Conservation (phyloP, 2,329 filamentous ascomycete genomes). For the Trichoderma simmonsii region DNA sequence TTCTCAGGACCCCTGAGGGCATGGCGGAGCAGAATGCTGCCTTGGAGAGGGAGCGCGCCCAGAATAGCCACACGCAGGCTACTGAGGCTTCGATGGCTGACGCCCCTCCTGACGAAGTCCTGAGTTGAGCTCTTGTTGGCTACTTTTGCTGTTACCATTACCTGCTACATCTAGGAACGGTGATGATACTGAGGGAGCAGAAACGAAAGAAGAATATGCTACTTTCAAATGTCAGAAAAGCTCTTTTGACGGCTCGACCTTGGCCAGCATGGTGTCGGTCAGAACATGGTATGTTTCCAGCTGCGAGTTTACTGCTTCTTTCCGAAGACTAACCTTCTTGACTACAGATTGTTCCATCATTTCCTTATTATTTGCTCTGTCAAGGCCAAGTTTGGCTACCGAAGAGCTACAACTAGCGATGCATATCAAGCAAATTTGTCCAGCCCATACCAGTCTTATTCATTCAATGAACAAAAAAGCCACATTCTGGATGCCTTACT, state of each 20-base stretch:
- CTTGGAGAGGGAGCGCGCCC: constrained; percentile 25
- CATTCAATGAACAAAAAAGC: background rate
- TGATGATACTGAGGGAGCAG: background rate
- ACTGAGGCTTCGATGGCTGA: constrained; percentile 17
- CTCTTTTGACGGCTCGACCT: background rate
- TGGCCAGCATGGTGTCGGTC: background rate
- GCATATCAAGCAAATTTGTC: background rate
- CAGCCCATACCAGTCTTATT: background rate
- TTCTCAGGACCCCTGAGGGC: constrained; percentile 29
- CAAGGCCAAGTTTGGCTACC: background rate
- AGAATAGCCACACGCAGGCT: constrained; percentile 4
- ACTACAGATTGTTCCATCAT: background rate
- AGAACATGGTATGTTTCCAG: background rate
- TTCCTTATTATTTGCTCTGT: background rate
- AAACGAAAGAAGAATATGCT: background rate
- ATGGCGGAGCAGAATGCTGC: constrained; percentile 28
- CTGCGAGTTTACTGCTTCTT: background rate
- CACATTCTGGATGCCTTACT: background rate
- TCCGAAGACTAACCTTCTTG: background rate
- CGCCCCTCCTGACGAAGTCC: constrained; percentile 2
- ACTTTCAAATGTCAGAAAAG: background rate
- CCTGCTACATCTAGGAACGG: background rate
- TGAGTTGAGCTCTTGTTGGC: background rate
- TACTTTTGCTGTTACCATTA: background rate
- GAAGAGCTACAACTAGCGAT: background rate